Percentiles rank a stretch among this genome's conserved stretches.
phyloP scores from a whole-genome alignment of 1,284 basidiomycete genomes.

The Moesziomyces globuligerus region DNA sequence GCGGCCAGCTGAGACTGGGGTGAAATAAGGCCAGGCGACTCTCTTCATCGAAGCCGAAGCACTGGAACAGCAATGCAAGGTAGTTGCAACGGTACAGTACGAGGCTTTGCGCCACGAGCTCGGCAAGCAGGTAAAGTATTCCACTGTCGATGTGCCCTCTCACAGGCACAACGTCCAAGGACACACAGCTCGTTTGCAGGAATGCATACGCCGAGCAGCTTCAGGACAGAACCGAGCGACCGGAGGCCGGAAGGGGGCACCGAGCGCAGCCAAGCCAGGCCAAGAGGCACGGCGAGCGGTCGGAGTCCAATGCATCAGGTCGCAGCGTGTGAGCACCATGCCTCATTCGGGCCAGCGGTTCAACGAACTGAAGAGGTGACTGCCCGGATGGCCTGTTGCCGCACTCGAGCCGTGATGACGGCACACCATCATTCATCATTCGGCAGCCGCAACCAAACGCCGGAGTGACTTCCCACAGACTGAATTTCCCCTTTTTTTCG shows the following conservation, averaged over 20 bases:
- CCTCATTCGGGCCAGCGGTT: not conserved
- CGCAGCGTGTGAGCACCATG: not conserved
- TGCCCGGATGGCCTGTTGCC: not conserved
- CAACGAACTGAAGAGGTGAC: not conserved
- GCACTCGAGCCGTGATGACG: not conserved
- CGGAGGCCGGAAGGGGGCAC: not conserved
- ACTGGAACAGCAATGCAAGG: not conserved
- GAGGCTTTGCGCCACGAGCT: conserved; percentile 12
- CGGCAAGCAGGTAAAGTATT: conserved; percentile 7
- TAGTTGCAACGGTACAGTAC: conserved; percentile 2
- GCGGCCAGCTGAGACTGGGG: not conserved
- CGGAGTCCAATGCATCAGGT: not conserved
- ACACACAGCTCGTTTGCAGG: not conserved
- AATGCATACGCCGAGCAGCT: not conserved
- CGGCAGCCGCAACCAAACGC: not conserved
- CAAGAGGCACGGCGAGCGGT: not conserved
- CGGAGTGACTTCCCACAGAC: not conserved
- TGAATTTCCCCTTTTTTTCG: no score
- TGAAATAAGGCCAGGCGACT: not conserved
- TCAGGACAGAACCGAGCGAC: not conserved
- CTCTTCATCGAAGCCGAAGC: not conserved
- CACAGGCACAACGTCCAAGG: not conserved
- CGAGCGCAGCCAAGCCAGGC: not conserved
- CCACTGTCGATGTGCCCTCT: not conserved
- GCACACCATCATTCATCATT: not conserved